A percentile compares a stretch with the other conserved stretches of the same genome.
These are phyloP conservation scores for Cyathus olla DNA, from an alignment of 1,284 basidiomycete species.

Conservation along the genomic window DNA sequence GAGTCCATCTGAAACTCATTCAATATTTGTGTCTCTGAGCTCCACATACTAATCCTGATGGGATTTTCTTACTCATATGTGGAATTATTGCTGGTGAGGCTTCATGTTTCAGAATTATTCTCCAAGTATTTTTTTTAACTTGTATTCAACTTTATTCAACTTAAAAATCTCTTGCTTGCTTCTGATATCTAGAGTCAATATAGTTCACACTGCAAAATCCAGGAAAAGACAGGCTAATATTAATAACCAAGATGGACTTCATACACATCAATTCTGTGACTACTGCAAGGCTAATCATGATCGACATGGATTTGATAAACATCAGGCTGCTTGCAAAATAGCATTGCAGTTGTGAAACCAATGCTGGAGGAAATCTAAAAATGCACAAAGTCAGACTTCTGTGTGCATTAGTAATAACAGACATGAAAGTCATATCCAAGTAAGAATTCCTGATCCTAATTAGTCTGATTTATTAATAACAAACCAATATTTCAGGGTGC, in stretches of 20 bases:
- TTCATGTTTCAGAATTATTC: too few relatives aligned
- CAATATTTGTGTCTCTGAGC: too few relatives aligned
- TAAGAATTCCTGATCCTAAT: background rate
- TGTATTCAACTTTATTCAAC: too few relatives aligned
- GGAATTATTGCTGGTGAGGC: background rate
- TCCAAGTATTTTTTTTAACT: too few relatives aligned
- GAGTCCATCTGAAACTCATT: too few relatives aligned
- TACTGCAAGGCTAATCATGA: background rate
- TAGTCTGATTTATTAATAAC: background rate
- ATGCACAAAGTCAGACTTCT: background rate
- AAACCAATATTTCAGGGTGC: background rate
- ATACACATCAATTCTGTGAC: background rate
- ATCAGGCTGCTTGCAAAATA: background rate
- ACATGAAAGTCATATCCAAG: background rate
- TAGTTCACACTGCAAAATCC: background rate
- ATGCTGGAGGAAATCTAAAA: background rate
- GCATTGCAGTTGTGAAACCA: background rate
- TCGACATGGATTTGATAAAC: background rate
- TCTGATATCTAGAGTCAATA: too few relatives aligned
- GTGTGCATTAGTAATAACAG: background rate
- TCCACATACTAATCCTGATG: too few relatives aligned
- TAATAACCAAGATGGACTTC: background rate
- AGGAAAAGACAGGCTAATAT: background rate
- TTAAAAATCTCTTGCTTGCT: too few relatives aligned
- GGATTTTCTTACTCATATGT: too few relatives aligned